Base-by-base conservation (phyloP, 768 basidiomycete genomes). In the Arthromyces matolae region DNA sequence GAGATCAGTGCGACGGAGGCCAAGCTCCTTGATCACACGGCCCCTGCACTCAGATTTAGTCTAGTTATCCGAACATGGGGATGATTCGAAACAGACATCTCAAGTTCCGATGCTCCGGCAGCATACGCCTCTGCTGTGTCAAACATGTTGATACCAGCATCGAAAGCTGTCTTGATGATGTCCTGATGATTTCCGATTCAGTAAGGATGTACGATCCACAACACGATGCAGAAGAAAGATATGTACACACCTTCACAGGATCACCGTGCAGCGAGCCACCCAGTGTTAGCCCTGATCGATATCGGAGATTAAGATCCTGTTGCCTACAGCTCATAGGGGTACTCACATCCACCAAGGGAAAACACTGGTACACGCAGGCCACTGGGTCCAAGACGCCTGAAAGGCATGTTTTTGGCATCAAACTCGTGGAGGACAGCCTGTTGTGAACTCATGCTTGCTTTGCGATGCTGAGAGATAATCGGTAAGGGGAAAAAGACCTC, bases 71-170 rank as follows among this genome's bases (percentile, higher is more conserved):
- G 42, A 24, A 5, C 20, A 28, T 25, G 2, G 23, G 0, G 6
- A 28, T 24, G 18, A 3, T 22, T 23, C 3, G 31, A 25, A 32
- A 37, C 76, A 36, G 45, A 82, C 86, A 91, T 87, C 64, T 91
- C 87, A 14, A 67, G 45, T 66, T 92, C 89, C 19, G 83, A 84
- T 60, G 81, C 71, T 5, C 89, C 88, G n/a, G 70, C 63, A 4
- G 79, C 71, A 51, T 87, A 86, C 4, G 68, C 70, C 56, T 87
- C 84, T 0, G 84, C 85, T 16, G 79, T 83, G 55, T 88, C 83
- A 56, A 86, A 82, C 75, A 84, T 80, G 65, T 86, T 88, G 68
- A 87, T 81, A 0, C 87, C 86, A 62, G 76, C 70, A 39, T 91
- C 86, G 55, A 84, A 89, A 5, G 86, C 87, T 6, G 76, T 72